A percentile compares a stretch with the other conserved stretches of the same genome.
Evolutionary conservation across 768 basidiomycete genomes (phyloP).

Genomic region (Phanerochaete sordida): DNA sequence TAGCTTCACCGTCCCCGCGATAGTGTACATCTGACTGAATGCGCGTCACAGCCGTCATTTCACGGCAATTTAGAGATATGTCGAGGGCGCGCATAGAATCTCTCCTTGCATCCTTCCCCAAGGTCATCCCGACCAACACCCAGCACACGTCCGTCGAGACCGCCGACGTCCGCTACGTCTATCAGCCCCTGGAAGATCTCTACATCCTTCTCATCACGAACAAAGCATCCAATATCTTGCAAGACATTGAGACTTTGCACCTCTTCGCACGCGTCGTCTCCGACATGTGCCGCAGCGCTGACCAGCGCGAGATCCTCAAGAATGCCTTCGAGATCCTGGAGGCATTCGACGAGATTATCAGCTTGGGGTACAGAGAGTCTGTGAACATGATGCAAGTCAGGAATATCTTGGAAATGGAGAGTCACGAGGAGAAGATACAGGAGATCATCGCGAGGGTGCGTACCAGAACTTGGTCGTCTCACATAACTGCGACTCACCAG

Average conservation of each 20-base stretch:
- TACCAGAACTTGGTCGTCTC: slow-evolving; percentile 5
- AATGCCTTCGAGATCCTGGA: slow-evolving; percentile 92
- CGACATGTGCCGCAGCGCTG: slow-evolving; percentile 81
- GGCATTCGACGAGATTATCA: slow-evolving; percentile 96
- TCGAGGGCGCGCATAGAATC: slow-evolving; percentile 90
- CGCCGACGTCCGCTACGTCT: slow-evolving; percentile 92
- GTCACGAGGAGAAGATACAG: slow-evolving; percentile 92
- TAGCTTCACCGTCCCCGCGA: slow-evolving; percentile 31
- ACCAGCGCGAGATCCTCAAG: slow-evolving; percentile 85
- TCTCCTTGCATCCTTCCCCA: slow-evolving; percentile 94
- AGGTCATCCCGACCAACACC: slow-evolving; percentile 90
- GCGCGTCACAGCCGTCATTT: slow-evolving; percentile 72
- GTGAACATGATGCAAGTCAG: slow-evolving; percentile 78
- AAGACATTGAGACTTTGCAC: slow-evolving; percentile 95
- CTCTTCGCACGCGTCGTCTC: slow-evolving; percentile 93
- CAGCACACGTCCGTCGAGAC: slow-evolving; percentile 98
- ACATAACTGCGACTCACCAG: neutral
- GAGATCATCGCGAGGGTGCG: slow-evolving; percentile 94
- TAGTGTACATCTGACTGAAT: neutral
- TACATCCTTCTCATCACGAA: slow-evolving; percentile 98
- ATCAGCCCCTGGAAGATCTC: slow-evolving; percentile 93
- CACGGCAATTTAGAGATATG: slow-evolving; percentile 95
- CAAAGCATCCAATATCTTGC: slow-evolving; percentile 97
- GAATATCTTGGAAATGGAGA: slow-evolving; percentile 84
- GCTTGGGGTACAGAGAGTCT: slow-evolving; percentile 79